Evolutionary conservation across 179 eudicot species (phyloP).

Genomic region (Heliamphora pulchella): DNA sequence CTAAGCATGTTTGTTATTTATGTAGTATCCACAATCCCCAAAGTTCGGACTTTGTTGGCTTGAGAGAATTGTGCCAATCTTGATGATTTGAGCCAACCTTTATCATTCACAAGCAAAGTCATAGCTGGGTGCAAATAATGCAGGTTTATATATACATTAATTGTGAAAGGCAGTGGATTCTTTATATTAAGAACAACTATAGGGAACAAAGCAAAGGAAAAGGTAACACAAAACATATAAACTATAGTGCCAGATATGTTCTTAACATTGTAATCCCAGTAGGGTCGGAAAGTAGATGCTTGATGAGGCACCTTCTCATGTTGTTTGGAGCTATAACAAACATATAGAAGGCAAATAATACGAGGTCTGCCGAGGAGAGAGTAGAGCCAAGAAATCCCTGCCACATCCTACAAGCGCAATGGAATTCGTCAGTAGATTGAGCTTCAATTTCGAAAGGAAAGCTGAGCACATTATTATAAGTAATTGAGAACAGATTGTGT

Average conservation of each 20-base stretch:
- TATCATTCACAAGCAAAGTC: too few relatives aligned
- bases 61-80: too few relatives aligned
- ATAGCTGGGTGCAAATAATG: neutral
- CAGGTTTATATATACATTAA: neutral
- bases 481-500: too few relatives aligned
- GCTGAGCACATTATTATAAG: too few relatives aligned
- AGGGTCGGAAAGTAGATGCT: slow-evolving; percentile 86
- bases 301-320: slow-evolving; percentile 68
- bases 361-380: slow-evolving; percentile 74
- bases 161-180: neutral
- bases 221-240: neutral
- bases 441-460: too few relatives aligned
- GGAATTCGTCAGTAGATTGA: neutral
- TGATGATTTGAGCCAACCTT: too few relatives aligned
- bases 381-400: slow-evolving; percentile 83
- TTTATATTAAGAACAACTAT: neutral
- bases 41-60: too few relatives aligned
- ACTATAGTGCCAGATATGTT: slow-evolving; percentile 55
- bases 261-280: slow-evolving; percentile 78
- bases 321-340: slow-evolving; percentile 80
- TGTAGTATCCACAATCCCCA: too few relatives aligned
- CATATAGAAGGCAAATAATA: slow-evolving; percentile 82
- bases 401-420: slow-evolving; percentile 74
- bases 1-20: too few relatives aligned
- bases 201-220: neutral